Evolutionary conservation across 495 filamentous ascomycete genomes (phyloP).

Genomic region (Daldinia vernicosa): DNA sequence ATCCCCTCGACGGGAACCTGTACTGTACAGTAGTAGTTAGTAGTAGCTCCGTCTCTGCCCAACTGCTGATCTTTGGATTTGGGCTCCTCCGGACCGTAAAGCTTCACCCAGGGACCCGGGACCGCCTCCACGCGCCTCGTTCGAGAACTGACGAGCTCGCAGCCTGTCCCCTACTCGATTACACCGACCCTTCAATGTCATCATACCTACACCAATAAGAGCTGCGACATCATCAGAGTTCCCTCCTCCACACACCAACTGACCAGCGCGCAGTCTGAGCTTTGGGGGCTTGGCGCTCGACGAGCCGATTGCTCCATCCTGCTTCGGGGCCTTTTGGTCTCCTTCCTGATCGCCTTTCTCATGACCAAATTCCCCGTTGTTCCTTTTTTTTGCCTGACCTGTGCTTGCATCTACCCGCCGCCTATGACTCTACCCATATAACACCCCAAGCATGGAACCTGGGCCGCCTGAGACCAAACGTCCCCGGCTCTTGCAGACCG

Average conservation of each 20-base stretch:
- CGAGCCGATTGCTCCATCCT: constrained; percentile 44
- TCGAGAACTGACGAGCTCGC: constrained; percentile 44
- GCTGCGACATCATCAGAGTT: constrained; percentile 43
- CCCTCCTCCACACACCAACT: constrained; percentile 46
- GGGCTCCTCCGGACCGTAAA: constrained; percentile 44
- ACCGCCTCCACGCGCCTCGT: constrained; percentile 44
- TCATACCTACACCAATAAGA: constrained; percentile 46
- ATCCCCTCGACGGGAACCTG: constrained; percentile 22
- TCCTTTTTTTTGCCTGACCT: constrained; percentile 52
- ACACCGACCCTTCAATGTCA: constrained; percentile 47
- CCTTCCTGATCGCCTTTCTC: constrained; percentile 48
- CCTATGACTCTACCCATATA: constrained; percentile 53
- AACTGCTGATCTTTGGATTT: constrained; percentile 51
- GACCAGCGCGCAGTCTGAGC: constrained; percentile 45
- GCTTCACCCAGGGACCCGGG: constrained; percentile 45
- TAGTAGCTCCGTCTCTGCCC: constrained; percentile 47
- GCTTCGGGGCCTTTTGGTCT: constrained; percentile 40
- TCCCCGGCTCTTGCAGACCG: constrained; percentile 55
- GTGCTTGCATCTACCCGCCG: constrained; percentile 44
- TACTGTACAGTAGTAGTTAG: constrained; percentile 33
- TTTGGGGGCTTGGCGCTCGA: constrained; percentile 41
- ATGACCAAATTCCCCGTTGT: constrained; percentile 52
- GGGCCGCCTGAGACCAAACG: constrained; percentile 59
- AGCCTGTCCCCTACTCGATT: constrained; percentile 42
- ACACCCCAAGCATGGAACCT: constrained; percentile 60